phyloP scores from a whole-genome alignment of 805 yeast species.

The Wickerhamiella qilinensis region DNA sequence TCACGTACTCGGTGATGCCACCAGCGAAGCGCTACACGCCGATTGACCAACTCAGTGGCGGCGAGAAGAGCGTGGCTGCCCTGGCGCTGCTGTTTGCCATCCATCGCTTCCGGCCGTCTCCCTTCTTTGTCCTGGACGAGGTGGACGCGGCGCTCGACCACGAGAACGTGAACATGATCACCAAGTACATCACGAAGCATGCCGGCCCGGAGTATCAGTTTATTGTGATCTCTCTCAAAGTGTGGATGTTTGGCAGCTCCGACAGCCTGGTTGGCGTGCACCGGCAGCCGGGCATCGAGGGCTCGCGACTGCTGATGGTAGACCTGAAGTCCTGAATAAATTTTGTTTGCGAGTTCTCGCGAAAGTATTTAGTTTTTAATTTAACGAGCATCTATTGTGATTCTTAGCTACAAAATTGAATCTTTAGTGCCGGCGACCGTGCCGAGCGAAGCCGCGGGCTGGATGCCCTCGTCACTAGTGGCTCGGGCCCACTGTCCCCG shows the following conservation, averaged over 20 bases:
- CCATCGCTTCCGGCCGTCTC: slow-evolving; percentile 83
- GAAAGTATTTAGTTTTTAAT: not conserved
- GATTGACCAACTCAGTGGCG: slow-evolving; percentile 87
- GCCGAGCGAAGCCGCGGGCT: too few species aligned
- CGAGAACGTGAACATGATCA: slow-evolving; percentile 70
- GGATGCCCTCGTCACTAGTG: too few species aligned
- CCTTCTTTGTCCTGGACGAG: slow-evolving; percentile 90
- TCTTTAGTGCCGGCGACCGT: too few species aligned
- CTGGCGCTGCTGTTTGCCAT: slow-evolving; percentile 80
- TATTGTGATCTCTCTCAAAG: slow-evolving; percentile 83
- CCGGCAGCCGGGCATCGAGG: slow-evolving; percentile 36
- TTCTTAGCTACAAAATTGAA: too few species aligned
- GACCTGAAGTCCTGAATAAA: not conserved
- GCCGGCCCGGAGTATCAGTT: slow-evolving; percentile 65
- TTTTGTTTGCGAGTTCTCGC: not conserved
- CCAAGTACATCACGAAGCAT: slow-evolving; percentile 63
- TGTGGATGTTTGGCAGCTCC: slow-evolving; percentile 70
- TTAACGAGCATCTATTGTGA: too few species aligned
- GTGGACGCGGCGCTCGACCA: slow-evolving; percentile 97
- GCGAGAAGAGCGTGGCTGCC: slow-evolving; percentile 95
- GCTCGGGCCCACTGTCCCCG: too few species aligned
- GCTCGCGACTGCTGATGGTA: slow-evolving; percentile 8
- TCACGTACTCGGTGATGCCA: slow-evolving; percentile 88
- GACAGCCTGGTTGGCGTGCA: slow-evolving; percentile 89
- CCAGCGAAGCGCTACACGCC: slow-evolving; percentile 87